Evolutionary conservation across 2,329 filamentous ascomycete genomes (phyloP), one percentile per base, ranked within the genome.

Genomic region (Ustulina deusta): DNA sequence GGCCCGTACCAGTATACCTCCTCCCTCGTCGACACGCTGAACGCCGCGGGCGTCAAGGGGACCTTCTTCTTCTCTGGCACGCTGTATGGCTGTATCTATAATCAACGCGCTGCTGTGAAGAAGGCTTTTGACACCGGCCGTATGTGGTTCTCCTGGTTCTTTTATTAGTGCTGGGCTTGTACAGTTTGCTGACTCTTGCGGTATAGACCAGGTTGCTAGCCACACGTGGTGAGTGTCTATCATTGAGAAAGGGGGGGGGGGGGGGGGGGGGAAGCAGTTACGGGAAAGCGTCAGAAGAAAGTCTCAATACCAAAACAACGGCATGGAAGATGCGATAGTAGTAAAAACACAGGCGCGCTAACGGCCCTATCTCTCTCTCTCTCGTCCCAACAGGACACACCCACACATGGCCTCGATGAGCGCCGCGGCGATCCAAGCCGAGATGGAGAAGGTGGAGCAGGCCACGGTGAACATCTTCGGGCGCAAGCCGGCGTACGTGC

Each of bases 51-150:
- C 7, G 84, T 82, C 48, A 86, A 86, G 74, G 85, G 81, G 6
- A 87, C 84, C 2, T 87, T 86, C 76, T 87, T 86, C 78, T 81
- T 82, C 73, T 86, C 83, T 0, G 84, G 84, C 0, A 85, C 83
- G 0, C 78, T 85, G 27, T 85, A 85, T 57, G 83, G 81, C 7
- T 85, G 83, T 71, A 84, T 85, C 72, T 85, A 85, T 75, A 81
- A 82, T 69, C 85, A 84, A 74, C 75, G 78, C 11, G 78, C 79
- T 11, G 83, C 85, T n/a, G 85, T 90, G 65, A 84, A 86, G 75
- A 83, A 84, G 69, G 84, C 85, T 9, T 84, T 79, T 68, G 79
- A 79, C 4, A 80, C 80, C 1, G 86, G 85, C 3, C 86, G 69
- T 71, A 65, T 3, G 69, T 67, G 38, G n/a, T 25, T 42, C 15